A percentile compares a stretch with the other conserved stretches of the same genome.
Conservation (phyloP, 2,329 filamentous ascomycete genomes). For the Fusarium ramigenum region DNA sequence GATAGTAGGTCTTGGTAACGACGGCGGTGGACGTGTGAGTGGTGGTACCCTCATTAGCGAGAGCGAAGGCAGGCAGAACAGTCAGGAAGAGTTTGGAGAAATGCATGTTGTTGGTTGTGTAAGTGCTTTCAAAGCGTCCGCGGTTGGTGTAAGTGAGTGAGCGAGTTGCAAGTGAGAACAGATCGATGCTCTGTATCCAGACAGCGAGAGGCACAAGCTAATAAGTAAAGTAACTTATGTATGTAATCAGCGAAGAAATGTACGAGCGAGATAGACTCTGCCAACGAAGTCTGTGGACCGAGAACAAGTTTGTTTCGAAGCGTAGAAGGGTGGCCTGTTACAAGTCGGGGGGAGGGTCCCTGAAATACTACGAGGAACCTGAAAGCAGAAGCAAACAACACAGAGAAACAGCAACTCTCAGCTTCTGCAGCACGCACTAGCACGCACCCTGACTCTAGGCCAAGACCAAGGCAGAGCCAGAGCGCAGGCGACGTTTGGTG, state of each 20-base stretch:
- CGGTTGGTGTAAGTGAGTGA: slow-evolving; percentile 32
- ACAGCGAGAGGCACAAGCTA: slow-evolving; percentile 23
- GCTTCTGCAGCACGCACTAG: slow-evolving; percentile 15
- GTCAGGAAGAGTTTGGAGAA: slow-evolving; percentile 56
- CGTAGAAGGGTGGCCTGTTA: slow-evolving; percentile 31
- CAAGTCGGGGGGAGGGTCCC: slow-evolving; percentile 24
- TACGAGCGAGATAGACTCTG: slow-evolving; percentile 57
- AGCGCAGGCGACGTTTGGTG: slow-evolving; percentile 19
- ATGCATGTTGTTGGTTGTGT: slow-evolving; percentile 48
- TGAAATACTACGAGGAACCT: slow-evolving; percentile 37
- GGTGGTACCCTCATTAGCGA: slow-evolving; percentile 53
- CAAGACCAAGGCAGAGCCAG: slow-evolving; percentile 13
- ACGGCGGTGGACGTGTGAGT: slow-evolving; percentile 62
- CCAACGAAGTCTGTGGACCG: slow-evolving; percentile 61
- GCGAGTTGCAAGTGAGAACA: slow-evolving; percentile 20
- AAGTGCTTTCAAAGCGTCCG: slow-evolving; percentile 38
- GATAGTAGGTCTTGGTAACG: slow-evolving; percentile 62
- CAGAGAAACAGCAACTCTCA: slow-evolving; percentile 21
- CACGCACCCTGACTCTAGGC: slow-evolving; percentile 6
- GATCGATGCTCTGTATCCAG: slow-evolving; percentile 45
- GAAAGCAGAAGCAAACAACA: slow-evolving; percentile 28
- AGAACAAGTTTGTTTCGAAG: slow-evolving; percentile 37
- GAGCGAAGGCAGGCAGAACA: slow-evolving; percentile 63
- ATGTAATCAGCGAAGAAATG: slow-evolving; percentile 36
- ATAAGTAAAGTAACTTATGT: slow-evolving; percentile 1